Base-by-base conservation (phyloP, 371 early-diverging fungal species). In the Funneliformis caledonium region DNA sequence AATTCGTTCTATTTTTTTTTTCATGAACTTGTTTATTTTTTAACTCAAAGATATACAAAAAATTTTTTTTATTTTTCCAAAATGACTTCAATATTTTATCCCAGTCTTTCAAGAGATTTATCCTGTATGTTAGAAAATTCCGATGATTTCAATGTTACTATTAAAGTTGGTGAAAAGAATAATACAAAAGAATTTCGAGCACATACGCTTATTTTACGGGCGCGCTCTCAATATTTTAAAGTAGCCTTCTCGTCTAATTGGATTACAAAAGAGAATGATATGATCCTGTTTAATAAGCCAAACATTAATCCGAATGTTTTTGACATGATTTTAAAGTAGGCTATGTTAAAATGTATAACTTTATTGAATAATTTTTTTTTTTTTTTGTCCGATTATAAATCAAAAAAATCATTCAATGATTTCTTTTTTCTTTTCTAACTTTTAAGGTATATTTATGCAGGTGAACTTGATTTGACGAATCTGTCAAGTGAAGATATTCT, bases 391-490 rank as follows among this genome's bases (percentile, higher is more conserved):
- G 3, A 37, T 37, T 37, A 37, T 37, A 37, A 37, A 37, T 37
- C 1, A 37, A 37, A 37, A 37, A 37, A 37, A 37, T 37, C 37
- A 37, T 37, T 37, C 37, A 37, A 37, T 37, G 37, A 37, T 37
- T 37, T 37, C 3, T 37, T 37, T 37, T 37, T 61, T 61, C 26
- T 26, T 26, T 26, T 26, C 26, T 22, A 61, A 61, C 26, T 26
- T 26, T 26, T 12, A 50, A 78, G 78, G 67, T 78, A 68, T 78
- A 78, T 78, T 68, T 78, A 78, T 42, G 60, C 62, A 48, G 78
- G 78, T 10, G 37, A 43, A 9, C 14, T 78, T 61, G 47, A 69
- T 26, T 48, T 78, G 5, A 43, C 48, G 33, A 47, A 67, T 2
- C 37, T 50, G 37, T 72, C 72, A n/a, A 52, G 69, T 19, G 4